These are phyloP conservation scores for Alternaria angustiovoidea DNA, from an alignment of 2,329 filamentous ascomycete genomes.

Conservation along the genomic window DNA sequence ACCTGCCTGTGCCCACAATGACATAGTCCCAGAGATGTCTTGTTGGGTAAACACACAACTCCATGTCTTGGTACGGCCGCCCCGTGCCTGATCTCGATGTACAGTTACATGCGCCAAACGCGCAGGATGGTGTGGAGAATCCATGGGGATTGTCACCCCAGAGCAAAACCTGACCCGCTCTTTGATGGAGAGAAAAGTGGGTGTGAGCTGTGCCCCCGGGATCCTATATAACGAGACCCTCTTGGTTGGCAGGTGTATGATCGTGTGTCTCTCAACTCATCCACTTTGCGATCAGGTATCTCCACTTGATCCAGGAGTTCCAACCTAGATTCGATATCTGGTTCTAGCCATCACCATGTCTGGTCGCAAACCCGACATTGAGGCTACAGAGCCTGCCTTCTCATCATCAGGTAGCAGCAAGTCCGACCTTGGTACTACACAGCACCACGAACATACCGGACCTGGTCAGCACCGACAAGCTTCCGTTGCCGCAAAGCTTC, in stretches of 20 bases:
- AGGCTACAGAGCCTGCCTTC: slow-evolving; percentile 33
- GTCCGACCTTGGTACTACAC: slow-evolving; percentile 25
- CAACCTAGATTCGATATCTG: background rate
- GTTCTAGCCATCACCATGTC: slow-evolving; percentile 26
- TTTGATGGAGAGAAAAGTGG: slow-evolving; percentile 20
- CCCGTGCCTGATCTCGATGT: slow-evolving; percentile 21
- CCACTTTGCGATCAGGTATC: slow-evolving; percentile 11
- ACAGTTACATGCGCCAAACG: slow-evolving; percentile 39
- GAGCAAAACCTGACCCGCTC: slow-evolving; percentile 12
- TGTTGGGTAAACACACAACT: slow-evolving; percentile 8
- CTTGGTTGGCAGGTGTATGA: slow-evolving; percentile 5
- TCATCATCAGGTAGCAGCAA: slow-evolving; percentile 38
- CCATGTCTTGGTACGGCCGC: slow-evolving; percentile 22
- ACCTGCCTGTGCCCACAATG: slow-evolving; percentile 35
- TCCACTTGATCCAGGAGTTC: background rate
- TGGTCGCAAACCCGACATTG: slow-evolving; percentile 36
- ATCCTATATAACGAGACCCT: slow-evolving; percentile 23
- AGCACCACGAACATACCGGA: slow-evolving; percentile 33
- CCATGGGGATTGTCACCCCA: slow-evolving; percentile 21
- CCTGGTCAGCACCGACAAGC: slow-evolving; percentile 23
- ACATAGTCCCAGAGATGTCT: slow-evolving; percentile 32
- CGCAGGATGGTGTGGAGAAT: slow-evolving; percentile 22
- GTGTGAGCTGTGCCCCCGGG: slow-evolving; percentile 5
- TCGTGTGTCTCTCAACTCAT: slow-evolving; percentile 8
- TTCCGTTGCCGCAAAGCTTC: slow-evolving; percentile 49